Base-by-base conservation (phyloP, 805 yeast genomes). In the Schwanniomyces occidentalis region DNA sequence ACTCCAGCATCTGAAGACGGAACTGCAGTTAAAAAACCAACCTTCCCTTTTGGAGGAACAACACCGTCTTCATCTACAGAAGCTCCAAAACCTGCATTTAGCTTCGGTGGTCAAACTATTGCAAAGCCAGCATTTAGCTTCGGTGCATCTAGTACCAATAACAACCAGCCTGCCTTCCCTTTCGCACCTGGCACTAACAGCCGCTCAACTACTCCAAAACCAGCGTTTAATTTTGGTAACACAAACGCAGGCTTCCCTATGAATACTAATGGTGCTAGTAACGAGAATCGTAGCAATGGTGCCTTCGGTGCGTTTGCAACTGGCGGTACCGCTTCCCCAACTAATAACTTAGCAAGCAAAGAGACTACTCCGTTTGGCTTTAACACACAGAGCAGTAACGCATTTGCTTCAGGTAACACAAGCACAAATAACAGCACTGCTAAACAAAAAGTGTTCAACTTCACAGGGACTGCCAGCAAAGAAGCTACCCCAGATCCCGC, bases 401-500 rank as follows among this genome's bases (percentile, higher is more conserved):
- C n/a, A n/a, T n/a, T n/a, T n/a, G n/a, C n/a, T n/a, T n/a, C n/a
- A n/a, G n/a, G n/a, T n/a, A n/a, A n/a, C n/a, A n/a, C n/a, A n/a
- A n/a, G n/a, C n/a, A n/a, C n/a, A n/a, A n/a, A n/a, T n/a, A n/a
- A n/a, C n/a, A n/a, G n/a, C n/a, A n/a, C n/a, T n/a, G n/a, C n/a
- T n/a, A n/a, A n/a, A n/a, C n/a, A n/a, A n/a, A n/a, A n/a, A n/a
- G 24, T 34, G 23, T 55, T 55, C 31, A 54, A 48, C 27, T 57
- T 57, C 34, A 51, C 58, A 8, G 51, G 51, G 8, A 38, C 40
- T 13, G 41, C 35, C 10, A 47, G 51, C 25, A 51, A 47, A 24
- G 58, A 56, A 27, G 45, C 56, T 1, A 48, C 60, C 2, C 63
- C 64, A 4, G 63, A 58, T 34, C 66, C 67, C 1, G 54, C 67